Evolutionary conservation across 345 rosid genomes (phyloP), one percentile per base, ranked within the genome.

Genomic region (Moricandia moricandioides): DNA sequence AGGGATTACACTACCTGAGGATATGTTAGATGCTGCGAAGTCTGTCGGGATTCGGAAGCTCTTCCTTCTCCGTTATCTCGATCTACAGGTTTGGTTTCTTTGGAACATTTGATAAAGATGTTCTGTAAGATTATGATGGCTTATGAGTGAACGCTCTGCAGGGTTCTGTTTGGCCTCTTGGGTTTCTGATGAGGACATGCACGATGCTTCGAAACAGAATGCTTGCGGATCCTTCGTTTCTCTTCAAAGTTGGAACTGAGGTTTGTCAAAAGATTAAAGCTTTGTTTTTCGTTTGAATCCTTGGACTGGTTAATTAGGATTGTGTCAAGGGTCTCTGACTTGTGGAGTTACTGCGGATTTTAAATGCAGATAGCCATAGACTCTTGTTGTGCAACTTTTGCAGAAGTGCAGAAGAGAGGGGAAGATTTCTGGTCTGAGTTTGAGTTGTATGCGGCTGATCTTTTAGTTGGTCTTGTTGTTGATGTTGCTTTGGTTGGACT

Each of bases 221-320:
- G 97, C 82, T 94, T 77, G 98, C 96, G 2, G 97, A 91, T 84
- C 96, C 97, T 74, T 88, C 96, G 2, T 94, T 94, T 79, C 95
- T 94, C 21, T 94, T 91, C 78, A 94, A 94, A 88, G 85, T 94
- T 84, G 96, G 97, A 82, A 85, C 93, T 0, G 97, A 94, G 97
- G 98, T 93, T 77, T 81, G 89, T 43, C 82, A 17, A 65, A 58
- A 0, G 67, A 62, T 40, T 58, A 54, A 59, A 58, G 59, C 33
- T 67, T 29, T 29, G 8, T 31, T 66, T 57, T 6, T 26, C 14
- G 7, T 10, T 8, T 51, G 27, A 35, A 39, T 16, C 2, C 2
- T 14, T 8, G 7, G 65, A 62, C 31, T 8, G 43, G 3, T 34
- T 37, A 3, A 0, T 5, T 11, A 51, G 43, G 37, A 51, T 30